Evolutionary conservation across 225 moss, liverwort and hornwort species (phyloP), one percentile per base, ranked within the genome.

Genomic region (Thuidium tamariscinum): DNA sequence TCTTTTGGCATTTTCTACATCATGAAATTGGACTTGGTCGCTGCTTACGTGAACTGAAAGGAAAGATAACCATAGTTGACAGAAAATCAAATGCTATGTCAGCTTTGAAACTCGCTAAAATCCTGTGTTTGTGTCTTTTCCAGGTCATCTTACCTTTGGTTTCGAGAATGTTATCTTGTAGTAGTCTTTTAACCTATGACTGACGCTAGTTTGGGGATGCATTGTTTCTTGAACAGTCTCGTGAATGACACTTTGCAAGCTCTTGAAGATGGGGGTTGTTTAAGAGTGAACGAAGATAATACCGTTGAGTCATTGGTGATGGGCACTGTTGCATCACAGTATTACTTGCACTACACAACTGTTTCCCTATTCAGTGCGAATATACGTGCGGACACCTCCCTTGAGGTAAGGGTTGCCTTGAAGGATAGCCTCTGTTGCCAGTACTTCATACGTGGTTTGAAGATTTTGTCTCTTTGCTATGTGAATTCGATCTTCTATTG

Each of bases 331-430:
- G 99, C 99, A 77, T 99, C 99, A 76, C 99, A 99, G 82, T 99
- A 99, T 80, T 99, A 99, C 88, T 91, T 99, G 89, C 96, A 95
- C 89, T 99, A 99, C 83, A 95, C 93, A 73, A 99, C 99, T 77
- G 99, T 99, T 85, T 94, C 99, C 61, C 87, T 99, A 22, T 99
- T 99, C 84, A 97, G 94, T 87, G 91, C 97, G 48, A 99, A 97
- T 82, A 94, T 99, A 87, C 93, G 90, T 82, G 94, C 93, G 41
- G 96, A 92, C 79, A 95, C 96, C 66, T 92, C 97, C 37, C 90
- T 92, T 57, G 97, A 99, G 96, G 95, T 94, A 91, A 79, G 48
- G 15, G 21, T 82, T 81, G 49, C 51, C 55, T 52, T 75, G 48
- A 86, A 65, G 52, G 72, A 76, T 82, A 73, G 66, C 59, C 77